Evolutionary conservation across 441 rosid species (phyloP).

Genomic region (Populus tomentosa): DNA sequence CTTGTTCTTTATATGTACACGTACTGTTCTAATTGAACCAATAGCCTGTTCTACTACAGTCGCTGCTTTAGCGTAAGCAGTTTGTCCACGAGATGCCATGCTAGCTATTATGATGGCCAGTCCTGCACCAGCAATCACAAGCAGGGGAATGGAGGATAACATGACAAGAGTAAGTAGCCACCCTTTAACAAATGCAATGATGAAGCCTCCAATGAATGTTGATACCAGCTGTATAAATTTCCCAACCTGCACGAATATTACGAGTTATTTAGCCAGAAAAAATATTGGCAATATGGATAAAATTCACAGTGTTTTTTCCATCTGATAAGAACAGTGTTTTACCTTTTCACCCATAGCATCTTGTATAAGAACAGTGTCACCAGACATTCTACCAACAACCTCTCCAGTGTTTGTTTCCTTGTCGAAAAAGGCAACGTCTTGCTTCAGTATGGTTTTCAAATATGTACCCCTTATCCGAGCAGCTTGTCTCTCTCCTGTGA

Average conservation of each 20-base stretch:
- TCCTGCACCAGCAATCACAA: constrained; percentile 51
- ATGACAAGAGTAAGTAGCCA: constrained; percentile 73
- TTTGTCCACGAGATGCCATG: constrained; percentile 58
- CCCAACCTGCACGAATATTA: constrained; percentile 52
- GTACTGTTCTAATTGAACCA: constrained; percentile 68
- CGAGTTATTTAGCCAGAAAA: too few species aligned
- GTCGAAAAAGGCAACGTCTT: constrained; percentile 82
- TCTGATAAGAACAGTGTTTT: neutral
- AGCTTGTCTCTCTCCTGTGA: constrained; percentile 90
- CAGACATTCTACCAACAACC: constrained; percentile 85
- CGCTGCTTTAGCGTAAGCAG: constrained; percentile 56
- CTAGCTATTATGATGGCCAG: constrained; percentile 39
- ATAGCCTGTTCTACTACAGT: constrained; percentile 63
- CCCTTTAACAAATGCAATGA: constrained; percentile 57
- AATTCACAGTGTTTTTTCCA: too few species aligned
- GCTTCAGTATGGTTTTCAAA: constrained; percentile 72
- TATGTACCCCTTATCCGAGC: constrained; percentile 66
- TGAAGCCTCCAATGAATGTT: constrained; percentile 66
- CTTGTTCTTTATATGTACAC: constrained; percentile 27
- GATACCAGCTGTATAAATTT: constrained; percentile 51
- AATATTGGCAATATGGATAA: too few species aligned
- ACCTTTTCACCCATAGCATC: constrained; percentile 98
- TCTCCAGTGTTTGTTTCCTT: constrained; percentile 79
- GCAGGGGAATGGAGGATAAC: constrained; percentile 60
- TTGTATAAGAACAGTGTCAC: constrained; percentile 85